A percentile compares a stretch with the other conserved stretches of the same genome.
Conservation (phyloP, 805 yeast genomes). For the Lipomyces japonicus region DNA sequence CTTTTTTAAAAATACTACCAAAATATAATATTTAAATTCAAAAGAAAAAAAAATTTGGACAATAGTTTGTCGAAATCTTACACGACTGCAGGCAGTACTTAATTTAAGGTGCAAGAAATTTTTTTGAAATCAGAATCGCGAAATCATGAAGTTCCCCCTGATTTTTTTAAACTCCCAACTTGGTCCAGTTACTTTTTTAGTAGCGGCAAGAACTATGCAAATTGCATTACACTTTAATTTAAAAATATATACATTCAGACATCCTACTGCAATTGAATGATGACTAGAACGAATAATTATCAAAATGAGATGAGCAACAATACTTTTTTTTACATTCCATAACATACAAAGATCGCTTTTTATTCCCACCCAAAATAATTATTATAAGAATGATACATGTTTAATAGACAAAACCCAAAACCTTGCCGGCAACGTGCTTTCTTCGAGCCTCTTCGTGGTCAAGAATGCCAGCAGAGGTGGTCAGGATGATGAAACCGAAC, state of each 20-base stretch:
- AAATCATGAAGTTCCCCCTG: too few species aligned
- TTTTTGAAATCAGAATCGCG: too few species aligned
- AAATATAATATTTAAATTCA: too few species aligned
- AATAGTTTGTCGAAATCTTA: background rate
- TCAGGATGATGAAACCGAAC: slow-evolving; percentile 95
- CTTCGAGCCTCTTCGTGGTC: slow-evolving; percentile 99
- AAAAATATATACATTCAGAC: too few species aligned
- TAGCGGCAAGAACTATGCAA: too few species aligned
- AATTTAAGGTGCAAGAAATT: background rate
- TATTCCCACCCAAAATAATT: background rate
- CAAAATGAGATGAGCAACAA: background rate
- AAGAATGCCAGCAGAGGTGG: slow-evolving; percentile 99
- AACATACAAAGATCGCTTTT: background rate
- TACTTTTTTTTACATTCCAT: background rate
- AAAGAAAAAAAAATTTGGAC: background rate
- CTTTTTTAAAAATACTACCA: too few species aligned
- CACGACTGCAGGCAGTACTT: background rate
- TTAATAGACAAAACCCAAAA: slow-evolving; percentile 95
- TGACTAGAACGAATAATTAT: background rate
- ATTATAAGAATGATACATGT: background rate
- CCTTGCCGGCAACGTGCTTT: slow-evolving; percentile 99
- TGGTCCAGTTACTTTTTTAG: too few species aligned
- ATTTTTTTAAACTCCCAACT: too few species aligned
- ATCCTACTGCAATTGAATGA: too few species aligned
- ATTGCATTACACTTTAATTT: too few species aligned